Base-by-base conservation (phyloP, 2,329 filamentous ascomycete genomes). In the Paracamarosporium sp. region DNA sequence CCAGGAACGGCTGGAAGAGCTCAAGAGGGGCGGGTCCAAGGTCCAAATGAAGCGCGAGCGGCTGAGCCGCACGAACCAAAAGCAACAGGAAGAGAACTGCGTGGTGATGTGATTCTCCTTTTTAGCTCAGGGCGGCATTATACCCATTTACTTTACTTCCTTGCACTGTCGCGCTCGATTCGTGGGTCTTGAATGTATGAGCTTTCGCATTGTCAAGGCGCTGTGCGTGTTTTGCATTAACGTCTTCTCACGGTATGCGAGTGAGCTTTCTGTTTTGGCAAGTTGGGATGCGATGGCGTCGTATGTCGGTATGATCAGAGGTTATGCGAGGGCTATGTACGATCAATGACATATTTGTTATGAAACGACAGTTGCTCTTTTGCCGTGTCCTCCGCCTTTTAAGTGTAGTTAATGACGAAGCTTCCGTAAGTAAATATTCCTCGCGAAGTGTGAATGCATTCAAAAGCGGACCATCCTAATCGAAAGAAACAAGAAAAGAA, bases 31-130 rank as follows among this genome's bases (percentile, higher is more conserved):
- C 2, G 92, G 92, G 24, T 88, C 87, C 41, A 90, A 88, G 64
- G 83, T 82, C 47, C 87, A 90, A 60, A 92, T 91, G 72, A 87
- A 88, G 53, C 85, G 91, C 53, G 91, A 93, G 69, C 87, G 89
- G 55, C 86, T 97, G 60, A 93, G 90, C 8, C 86, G 94, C 56
- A 94, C 89, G 64, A 91, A 92, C 54, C 90, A 90, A 70, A 90
- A 88, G 75, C 90, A 94, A 74, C 91, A 94, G 70, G 92, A 97
- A 65, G 93, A 92, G 50, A 93, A 97, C 63, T 98, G 93, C 76
- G 80, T 84, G 53, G 82, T 96, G 50, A 96, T 96, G 93, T 96
- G 61, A 50, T 50, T n/a, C 35, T 17, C 12, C 17, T n/a, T 40
- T 22, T 11, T 12, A 17, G 36, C 36, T 12, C 5, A n/a, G 36